Percentiles rank a stretch among this genome's conserved stretches.
These are phyloP conservation scores for Carnegiea gigantea DNA, from an alignment of 179 eudicot species.

Conservation along the genomic window DNA sequence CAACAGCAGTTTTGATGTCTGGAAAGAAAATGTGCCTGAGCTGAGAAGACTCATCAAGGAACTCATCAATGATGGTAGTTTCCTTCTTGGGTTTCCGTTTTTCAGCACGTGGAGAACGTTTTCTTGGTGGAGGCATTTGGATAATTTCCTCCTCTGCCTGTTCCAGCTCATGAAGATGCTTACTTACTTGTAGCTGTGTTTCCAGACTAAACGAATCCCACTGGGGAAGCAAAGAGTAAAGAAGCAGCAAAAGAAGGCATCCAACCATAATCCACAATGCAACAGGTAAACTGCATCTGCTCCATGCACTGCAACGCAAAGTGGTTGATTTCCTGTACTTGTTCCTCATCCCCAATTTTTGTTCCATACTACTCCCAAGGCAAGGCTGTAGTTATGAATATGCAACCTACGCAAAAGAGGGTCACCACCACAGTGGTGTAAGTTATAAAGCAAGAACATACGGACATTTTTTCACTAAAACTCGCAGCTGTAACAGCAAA, in stretches of 20 bases:
- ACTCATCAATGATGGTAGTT: slow-evolving; percentile 79
- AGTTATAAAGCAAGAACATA: slow-evolving; percentile 8
- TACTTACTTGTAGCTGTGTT: slow-evolving; percentile 25
- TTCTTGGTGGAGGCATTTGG: slow-evolving; percentile 83
- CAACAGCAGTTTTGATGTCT: slow-evolving; percentile 56
- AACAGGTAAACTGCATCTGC: slow-evolving; percentile 56
- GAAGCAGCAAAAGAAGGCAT: slow-evolving; percentile 58
- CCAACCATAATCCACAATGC: slow-evolving; percentile 63
- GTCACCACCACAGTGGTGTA: slow-evolving; percentile 39
- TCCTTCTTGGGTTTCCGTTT: slow-evolving; percentile 71
- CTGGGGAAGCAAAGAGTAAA: slow-evolving; percentile 50
- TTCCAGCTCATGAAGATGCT: slow-evolving; percentile 55
- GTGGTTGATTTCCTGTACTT: slow-evolving; percentile 83
- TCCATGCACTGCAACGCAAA: slow-evolving; percentile 86
- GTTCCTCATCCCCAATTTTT: slow-evolving; percentile 77
- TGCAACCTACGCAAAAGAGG: slow-evolving; percentile 62
- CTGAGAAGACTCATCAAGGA: slow-evolving; percentile 84
- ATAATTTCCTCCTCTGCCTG: slow-evolving; percentile 81
- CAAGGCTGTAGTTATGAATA: slow-evolving; percentile 56
- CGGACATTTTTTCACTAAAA: background rate
- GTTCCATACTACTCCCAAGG: slow-evolving; percentile 55
- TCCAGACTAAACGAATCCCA: slow-evolving; percentile 37
- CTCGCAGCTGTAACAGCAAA: too few species aligned
- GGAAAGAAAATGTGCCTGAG: slow-evolving; percentile 86
- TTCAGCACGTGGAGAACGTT: slow-evolving; percentile 87